A percentile compares a stretch with the other conserved stretches of the same genome.
phyloP scores from a whole-genome alignment of 192 early-diverging fungal genomes.

The Lobosporangium transversale region DNA sequence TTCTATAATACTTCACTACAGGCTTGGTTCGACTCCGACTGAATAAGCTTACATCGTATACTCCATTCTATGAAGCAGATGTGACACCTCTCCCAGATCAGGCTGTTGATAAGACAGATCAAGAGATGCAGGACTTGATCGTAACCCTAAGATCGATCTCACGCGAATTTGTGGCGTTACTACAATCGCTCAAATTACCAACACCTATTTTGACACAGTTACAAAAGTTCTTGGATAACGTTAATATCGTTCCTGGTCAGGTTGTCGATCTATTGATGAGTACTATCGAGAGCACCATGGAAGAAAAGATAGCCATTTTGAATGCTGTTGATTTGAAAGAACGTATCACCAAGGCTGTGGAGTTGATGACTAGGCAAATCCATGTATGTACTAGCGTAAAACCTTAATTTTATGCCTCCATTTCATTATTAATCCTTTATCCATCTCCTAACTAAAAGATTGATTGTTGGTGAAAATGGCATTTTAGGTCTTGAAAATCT shows the following conservation, averaged over 20 bases:
- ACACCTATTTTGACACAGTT: conserved; percentile 69
- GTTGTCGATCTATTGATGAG: conserved; percentile 76
- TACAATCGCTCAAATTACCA: conserved; percentile 74
- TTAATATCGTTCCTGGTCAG: conserved; percentile 58
- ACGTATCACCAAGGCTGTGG: conserved; percentile 64
- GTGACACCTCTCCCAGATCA: conserved; percentile 59
- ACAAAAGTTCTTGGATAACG: conserved; percentile 68
- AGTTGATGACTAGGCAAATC: conserved; percentile 77
- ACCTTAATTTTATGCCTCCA: not conserved
- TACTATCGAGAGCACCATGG: conserved; percentile 74
- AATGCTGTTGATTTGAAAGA: conserved; percentile 64
- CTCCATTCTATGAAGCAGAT: conserved; percentile 64
- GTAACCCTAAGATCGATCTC: conserved; percentile 64
- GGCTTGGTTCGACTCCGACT: conserved; percentile 70
- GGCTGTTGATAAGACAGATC: conserved; percentile 57
- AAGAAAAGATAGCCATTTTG: conserved; percentile 77
- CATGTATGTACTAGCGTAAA: conserved; percentile 53
- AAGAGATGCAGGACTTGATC: conserved; percentile 63
- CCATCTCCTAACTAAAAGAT: too few relatives aligned
- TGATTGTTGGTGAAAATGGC: too few relatives aligned
- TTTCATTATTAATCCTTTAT: too few relatives aligned
- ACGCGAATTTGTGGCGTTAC: conserved; percentile 59
- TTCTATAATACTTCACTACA: too few relatives aligned
- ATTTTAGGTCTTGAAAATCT: conserved; percentile 84
- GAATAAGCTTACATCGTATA: conserved; percentile 53